Conservation (phyloP, 139 green algal species). For the Astrephomene gubernaculifera region DNA sequence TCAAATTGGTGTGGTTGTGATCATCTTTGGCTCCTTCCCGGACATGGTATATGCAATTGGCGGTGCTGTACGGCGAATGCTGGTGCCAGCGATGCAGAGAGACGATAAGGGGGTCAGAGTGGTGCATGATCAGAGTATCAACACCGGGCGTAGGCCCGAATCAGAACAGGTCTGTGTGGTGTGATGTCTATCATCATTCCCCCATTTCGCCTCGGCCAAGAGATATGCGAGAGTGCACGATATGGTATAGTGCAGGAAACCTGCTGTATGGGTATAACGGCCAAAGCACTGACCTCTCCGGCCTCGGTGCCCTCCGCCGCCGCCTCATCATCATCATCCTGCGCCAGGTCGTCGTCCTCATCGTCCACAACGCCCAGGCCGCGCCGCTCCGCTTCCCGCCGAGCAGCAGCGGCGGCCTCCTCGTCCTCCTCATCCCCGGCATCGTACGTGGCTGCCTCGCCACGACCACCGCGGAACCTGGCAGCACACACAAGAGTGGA, state of each 20-base stretch:
- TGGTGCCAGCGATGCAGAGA: no score
- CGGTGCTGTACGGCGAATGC: background rate
- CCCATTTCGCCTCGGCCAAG: no score
- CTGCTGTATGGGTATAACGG: no score
- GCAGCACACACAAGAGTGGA: no score
- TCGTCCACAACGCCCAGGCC: constrained; percentile 54
- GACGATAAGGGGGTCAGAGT: constrained; percentile 34
- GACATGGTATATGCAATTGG: background rate
- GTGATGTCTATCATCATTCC: constrained; percentile 16
- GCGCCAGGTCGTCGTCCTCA: constrained; percentile 49
- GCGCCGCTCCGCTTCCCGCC: constrained; percentile 46
- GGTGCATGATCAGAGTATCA: constrained; percentile 40
- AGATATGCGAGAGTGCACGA: no score
- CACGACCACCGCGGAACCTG: constrained; percentile 66
- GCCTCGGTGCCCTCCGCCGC: background rate
- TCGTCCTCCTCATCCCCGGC: constrained; percentile 82
- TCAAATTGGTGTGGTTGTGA: constrained; percentile 15
- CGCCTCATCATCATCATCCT: background rate
- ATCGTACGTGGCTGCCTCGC: constrained; percentile 82
- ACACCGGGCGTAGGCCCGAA: background rate
- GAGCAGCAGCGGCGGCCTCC: constrained; percentile 57
- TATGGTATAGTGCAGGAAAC: no score
- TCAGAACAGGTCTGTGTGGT: constrained; percentile 37
- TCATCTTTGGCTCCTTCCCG: constrained; percentile 10
- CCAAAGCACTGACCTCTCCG: no score